A percentile compares a stretch with the other conserved stretches of the same genome.
phyloP scores from a whole-genome alignment of 176 grass and related monocot species.

The Eragrostis curvula region DNA sequence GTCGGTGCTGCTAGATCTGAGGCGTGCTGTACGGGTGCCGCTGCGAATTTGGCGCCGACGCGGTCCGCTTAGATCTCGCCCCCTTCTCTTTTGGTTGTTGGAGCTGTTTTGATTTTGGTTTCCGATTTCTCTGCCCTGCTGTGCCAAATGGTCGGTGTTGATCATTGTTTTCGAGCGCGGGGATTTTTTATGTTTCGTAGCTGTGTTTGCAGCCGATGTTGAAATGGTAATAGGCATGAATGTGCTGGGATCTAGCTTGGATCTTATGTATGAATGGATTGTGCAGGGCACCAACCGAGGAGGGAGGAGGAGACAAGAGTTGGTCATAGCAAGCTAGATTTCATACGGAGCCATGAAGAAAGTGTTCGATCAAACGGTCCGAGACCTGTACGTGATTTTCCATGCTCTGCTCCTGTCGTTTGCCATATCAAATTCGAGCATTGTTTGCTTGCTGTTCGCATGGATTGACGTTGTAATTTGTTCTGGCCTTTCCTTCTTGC shows the following conservation, averaged over 20 bases:
- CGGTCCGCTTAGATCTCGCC: conserved; percentile 31
- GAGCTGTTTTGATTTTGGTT: not conserved
- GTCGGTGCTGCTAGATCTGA: conserved; percentile 48
- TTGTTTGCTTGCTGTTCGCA: not conserved
- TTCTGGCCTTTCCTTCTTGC: not conserved
- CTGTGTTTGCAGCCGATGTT: not conserved
- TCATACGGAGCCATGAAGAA: conserved; percentile 72
- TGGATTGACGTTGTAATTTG: not conserved
- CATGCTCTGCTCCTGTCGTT: not conserved
- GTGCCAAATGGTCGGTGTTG: not conserved
- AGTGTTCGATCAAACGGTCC: conserved; percentile 96
- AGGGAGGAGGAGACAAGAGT: conserved; percentile 27
- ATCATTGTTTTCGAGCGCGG: not conserved
- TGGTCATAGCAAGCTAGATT: conserved; percentile 35
- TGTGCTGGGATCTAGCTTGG: not conserved
- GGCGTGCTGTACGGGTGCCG: not conserved
- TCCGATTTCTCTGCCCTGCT: not conserved
- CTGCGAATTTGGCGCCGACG: not conserved
- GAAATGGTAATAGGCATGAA: not conserved
- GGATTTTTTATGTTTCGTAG: not conserved
- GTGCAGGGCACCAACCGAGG: conserved; percentile 31
- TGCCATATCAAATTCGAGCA: not conserved
- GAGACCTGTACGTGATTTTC: conserved; percentile 74
- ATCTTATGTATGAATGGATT: conserved; percentile 22
- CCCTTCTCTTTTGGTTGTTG: not conserved